Conservation (phyloP, 129 eudicot species). For the Artemisia annua region DNA sequence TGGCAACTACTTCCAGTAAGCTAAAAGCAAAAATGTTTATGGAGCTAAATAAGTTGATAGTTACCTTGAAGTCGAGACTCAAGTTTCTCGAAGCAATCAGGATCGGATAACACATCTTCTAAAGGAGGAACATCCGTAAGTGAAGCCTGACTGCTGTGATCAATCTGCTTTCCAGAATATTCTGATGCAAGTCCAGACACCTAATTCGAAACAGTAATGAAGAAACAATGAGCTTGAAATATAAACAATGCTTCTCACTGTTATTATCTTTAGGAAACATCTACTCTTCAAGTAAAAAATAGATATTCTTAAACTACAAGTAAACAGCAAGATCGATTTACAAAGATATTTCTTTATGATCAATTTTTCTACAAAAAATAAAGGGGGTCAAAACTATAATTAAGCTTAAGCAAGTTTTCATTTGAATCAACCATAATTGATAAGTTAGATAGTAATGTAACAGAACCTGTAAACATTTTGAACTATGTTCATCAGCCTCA, state of each 20-base stretch:
- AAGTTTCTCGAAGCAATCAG: conserved; percentile 61
- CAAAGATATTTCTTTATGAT: background rate
- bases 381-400: too few relatives aligned
- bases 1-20: background rate
- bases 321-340: background rate
- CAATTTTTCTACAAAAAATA: background rate
- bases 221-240: conserved; percentile 10
- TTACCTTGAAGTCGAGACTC: conserved; percentile 70
- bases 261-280: conserved; percentile 16
- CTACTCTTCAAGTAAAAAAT: too few relatives aligned
- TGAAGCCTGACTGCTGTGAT: conserved; percentile 50
- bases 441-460: conserved; percentile 18
- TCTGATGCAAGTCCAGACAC: conserved; percentile 42
- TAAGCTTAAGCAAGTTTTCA: background rate
- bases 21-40: conserved; percentile 4
- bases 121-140: conserved; percentile 48
- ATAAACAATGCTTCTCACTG: background rate
- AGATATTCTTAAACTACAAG: conserved; percentile 14
- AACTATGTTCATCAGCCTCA: conserved; percentile 23
- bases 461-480: conserved; percentile 44
- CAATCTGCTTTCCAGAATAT: conserved; percentile 48
- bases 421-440: background rate
- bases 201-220: conserved; percentile 22
- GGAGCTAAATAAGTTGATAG: conserved; percentile 14
- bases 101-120: conserved; percentile 47